Percentiles rank a stretch among this genome's conserved stretches.
phyloP scores from a whole-genome alignment of 1,284 basidiomycete genomes.

The Trametes polyzona region DNA sequence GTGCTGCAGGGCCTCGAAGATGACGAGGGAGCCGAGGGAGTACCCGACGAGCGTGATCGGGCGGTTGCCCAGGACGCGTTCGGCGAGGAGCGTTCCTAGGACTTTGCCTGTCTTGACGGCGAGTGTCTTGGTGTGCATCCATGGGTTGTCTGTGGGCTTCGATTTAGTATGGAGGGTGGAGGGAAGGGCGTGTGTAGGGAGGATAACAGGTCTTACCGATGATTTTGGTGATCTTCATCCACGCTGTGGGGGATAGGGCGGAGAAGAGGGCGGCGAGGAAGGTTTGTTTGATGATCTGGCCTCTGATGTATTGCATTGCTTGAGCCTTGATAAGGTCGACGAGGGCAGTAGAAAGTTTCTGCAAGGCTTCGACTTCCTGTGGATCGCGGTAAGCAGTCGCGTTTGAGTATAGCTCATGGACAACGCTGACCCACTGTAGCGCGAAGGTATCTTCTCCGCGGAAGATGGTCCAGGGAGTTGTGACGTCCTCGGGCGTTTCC shows the following conservation, averaged over 20 bases:
- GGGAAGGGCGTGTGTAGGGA: not conserved
- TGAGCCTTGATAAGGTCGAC: conserved; percentile 49
- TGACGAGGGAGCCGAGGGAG: conserved; percentile 58
- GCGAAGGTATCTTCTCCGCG: conserved; percentile 58
- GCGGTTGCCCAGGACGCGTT: conserved; percentile 57
- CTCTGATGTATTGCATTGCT: conserved; percentile 54
- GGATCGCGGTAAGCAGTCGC: not conserved
- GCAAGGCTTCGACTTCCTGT: conserved; percentile 59
- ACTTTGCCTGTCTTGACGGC: conserved; percentile 60
- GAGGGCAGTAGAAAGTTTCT: conserved; percentile 54
- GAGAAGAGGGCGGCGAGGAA: conserved; percentile 53
- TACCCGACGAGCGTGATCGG: conserved; percentile 61
- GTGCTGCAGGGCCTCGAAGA: conserved; percentile 51
- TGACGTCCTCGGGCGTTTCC: conserved; percentile 47
- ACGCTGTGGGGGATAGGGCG: conserved; percentile 55
- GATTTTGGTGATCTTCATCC: conserved; percentile 56
- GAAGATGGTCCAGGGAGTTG: conserved; percentile 57
- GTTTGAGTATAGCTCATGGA: not conserved
- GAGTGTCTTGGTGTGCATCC: conserved; percentile 58
- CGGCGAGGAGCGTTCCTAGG: conserved; percentile 53
- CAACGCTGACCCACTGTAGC: conserved; percentile 54
- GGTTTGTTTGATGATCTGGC: conserved; percentile 54
- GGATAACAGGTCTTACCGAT: conserved; percentile 44
- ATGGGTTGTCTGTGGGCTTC: conserved; percentile 45
- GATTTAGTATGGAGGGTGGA: not conserved